Evolutionary conservation across 306 rosid species (phyloP), one percentile per base, ranked within the genome.

Genomic region (Rubus parviflorus): DNA sequence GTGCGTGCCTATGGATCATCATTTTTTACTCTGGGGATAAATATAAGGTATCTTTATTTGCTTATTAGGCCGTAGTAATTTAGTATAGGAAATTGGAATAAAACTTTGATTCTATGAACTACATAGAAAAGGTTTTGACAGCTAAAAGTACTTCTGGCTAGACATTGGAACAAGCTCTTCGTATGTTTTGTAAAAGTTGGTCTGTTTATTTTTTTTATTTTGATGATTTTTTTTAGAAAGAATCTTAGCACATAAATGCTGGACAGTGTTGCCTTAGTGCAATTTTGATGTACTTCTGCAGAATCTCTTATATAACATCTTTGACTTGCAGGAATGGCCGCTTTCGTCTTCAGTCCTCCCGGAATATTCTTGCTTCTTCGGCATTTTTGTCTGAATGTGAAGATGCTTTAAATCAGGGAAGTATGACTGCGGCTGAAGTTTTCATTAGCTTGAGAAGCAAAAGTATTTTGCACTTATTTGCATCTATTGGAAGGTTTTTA

Each of bases 321-420:
- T 51, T 82, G 73, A 79, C 81, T 83, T 84, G 83, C 83, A 95
- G 99, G 87, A 95, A 90, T 79, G 99, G 99, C 40, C 90, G 92
- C 22, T 95, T 92, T 87, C 96, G 88, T 84, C 98, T 96, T 79
- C 96, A 86, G 76, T 89, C 99, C 65, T 86, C 96, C 58, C 91
- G 76, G 79, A 87, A 88, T 83, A 84, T 88, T 80, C 86, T 91
- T 81, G 88, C 79, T 62, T 75, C 92, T 72, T 80, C 84, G 0
- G 88, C 88, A 49, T 61, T 35, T 35, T 60, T 92, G 87, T 76
- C 73, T 75, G 98, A 96, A 87, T 92, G 87, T 84, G 99, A 96
- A 87, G 98, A 96, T 62, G 97, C 97, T 74, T 83, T 96, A 76
- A 96, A 96, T 84, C 99, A 91, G 80, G 98, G 98, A 86, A 91